Evolutionary conservation across 2,329 filamentous ascomycete species (phyloP), one percentile per base, ranked within the genome.

Genomic region (Venturia asperata): DNA sequence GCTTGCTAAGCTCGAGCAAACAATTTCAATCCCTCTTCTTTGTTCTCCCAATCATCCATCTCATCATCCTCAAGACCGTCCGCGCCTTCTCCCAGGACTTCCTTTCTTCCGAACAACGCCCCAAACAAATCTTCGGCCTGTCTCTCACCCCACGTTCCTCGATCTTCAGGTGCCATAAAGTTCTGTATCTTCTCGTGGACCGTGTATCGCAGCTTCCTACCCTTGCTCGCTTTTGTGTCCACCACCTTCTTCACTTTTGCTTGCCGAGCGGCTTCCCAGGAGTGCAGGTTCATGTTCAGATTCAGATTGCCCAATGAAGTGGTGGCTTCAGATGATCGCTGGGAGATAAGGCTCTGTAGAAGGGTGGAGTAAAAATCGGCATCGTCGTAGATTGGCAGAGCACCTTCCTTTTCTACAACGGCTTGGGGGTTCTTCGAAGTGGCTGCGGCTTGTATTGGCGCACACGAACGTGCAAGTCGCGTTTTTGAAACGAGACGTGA

Each of bases 111-210:
- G 69, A 82, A 80, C 69, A 83, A 68, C 68, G 80, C 80, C 5
- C 77, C 75, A 70, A 83, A 83, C 67, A 83, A 70, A 68, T 82
- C 81, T 68, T 94, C 90, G 66, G 91, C 85, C 65, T 92, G 91
- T 67, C 85, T 83, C 69, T 88, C 86, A 67, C 90, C 89, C 94
- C 94, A 99, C 19, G 76, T 77, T 3, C 88, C 83, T 64, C 90
- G 82, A 74, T 96, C 90, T 74, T 97, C 91, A 0, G 92, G 87
- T 13, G 92, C 92, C 92, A 97, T 97, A 73, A 97, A 97, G 76
- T 97, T 97, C 78, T 96, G 91, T 72, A 99, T 77, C 80, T 97
- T 97, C 79, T 97, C 93, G 73, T 97, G 92, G 58, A 97, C 91
- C 19, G 90, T 94, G 77, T 93, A 99, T 47, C 91, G 84, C 83